Percentiles rank a stretch among this genome's conserved stretches.
These are phyloP conservation scores for Ceratocystis alfenasii DNA, from an alignment of 2,329 filamentous ascomycete genomes.

Conservation along the genomic window DNA sequence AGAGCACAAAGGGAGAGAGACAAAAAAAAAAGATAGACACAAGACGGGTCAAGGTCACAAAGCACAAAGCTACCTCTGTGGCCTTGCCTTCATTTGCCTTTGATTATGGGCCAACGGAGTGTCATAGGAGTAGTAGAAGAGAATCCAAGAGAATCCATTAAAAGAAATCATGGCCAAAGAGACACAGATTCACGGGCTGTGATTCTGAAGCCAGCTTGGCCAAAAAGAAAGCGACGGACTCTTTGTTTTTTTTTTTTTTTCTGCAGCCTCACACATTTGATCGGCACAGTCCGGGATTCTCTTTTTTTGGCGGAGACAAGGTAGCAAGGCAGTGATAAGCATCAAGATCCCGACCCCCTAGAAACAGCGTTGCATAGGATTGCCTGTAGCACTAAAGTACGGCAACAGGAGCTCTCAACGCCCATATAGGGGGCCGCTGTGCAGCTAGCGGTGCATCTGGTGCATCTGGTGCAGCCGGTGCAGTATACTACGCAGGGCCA, in stretches of 20 bases:
- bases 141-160: too few relatives aligned
- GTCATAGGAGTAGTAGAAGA: too few relatives aligned
- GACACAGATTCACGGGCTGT: too few relatives aligned
- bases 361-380: slow-evolving; percentile 2
- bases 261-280: not conserved
- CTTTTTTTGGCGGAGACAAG: not conserved
- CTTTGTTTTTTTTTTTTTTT: not conserved
- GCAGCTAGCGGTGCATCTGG: too few relatives aligned
- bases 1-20: not conserved
- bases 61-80: not conserved
- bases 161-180: not conserved
- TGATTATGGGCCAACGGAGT: not conserved
- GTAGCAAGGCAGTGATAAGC: not conserved
- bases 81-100: not conserved
- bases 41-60: not conserved
- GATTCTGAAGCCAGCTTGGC: not conserved
- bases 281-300: not conserved
- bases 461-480: not conserved
- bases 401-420: not conserved
- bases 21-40: not conserved
- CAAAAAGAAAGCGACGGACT: not conserved
- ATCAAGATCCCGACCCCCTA: not conserved
- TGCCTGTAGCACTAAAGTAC: not conserved
- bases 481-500: not conserved
- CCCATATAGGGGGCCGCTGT: too few relatives aligned